Evolutionary conservation across 306 rosid genomes (phyloP), one percentile per base, ranked within the genome.

Genomic region (Fagus sylvatica): DNA sequence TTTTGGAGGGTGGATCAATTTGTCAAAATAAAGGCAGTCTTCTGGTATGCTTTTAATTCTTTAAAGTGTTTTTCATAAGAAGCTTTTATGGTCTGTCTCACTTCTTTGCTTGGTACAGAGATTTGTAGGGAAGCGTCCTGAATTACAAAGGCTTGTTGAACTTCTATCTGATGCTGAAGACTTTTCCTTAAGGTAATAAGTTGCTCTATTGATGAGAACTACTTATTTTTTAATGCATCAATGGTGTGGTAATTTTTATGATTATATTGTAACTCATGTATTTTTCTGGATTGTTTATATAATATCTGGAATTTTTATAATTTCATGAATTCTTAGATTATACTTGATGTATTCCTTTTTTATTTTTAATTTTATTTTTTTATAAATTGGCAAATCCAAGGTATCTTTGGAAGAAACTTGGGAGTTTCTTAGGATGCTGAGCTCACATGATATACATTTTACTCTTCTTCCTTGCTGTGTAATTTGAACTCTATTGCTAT

Each of bases 121-220:
- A 69, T 87, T 82, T 76, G 77, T 73, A 37, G 83, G 79, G 81
- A 84, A 77, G 78, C 88, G 64, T 61, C 86, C 85, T 74, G 92
- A 87, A 75, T 82, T 92, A 62, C 82, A 81, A 68, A 77, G 67
- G 74, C 91, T 95, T 59, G 60, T 56, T 68, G 82, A 87, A 82
- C 93, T 89, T 59, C 69, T 78, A 48, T 84, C 86, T 69, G 85
- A 84, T 69, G 82, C 88, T 43, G 86, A 78, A 53, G 78, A 83
- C 66, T 92, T 95, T 73, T 77, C 75, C 84, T 82, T 82, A 54
- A 55, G 97, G 98, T 95, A 92, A 85, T 74, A 10, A 53, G 70
- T 56, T 83, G 69, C 69, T 46, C 75, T 57, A n/a, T 41, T 53
- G 57, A 49, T 51, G 46, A 61, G 65, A 41, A 71, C 43, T 53